Percentiles rank a stretch among this genome's conserved stretches.
Evolutionary conservation across 1,139 yeast genomes (phyloP).

Genomic region (Taphrina flavorubra): DNA sequence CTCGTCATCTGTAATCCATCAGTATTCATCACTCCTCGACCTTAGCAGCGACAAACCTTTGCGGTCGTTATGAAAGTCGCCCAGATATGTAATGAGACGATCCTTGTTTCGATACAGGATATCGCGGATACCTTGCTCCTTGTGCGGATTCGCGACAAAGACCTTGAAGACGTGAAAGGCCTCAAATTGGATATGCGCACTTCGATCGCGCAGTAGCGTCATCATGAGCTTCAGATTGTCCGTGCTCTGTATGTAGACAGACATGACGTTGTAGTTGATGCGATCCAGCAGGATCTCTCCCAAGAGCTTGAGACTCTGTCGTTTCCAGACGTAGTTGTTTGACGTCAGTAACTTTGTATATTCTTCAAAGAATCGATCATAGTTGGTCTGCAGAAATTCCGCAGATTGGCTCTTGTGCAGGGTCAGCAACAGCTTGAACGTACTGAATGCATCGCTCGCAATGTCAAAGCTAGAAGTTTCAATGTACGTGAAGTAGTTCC

Average conservation of each 20-base stretch:
- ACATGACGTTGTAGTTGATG: slow-evolving; percentile 73
- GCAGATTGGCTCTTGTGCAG: slow-evolving; percentile 70
- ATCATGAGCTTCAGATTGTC: slow-evolving; percentile 82
- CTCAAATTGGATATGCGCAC: slow-evolving; percentile 85
- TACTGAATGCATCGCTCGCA: slow-evolving; percentile 86
- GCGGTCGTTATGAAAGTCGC: slow-evolving; percentile 65
- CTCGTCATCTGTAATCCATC: slow-evolving; percentile 66
- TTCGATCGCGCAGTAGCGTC: slow-evolving; percentile 84
- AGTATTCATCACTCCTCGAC: slow-evolving; percentile 12
- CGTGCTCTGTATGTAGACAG: slow-evolving; percentile 76
- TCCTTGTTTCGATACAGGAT: slow-evolving; percentile 81
- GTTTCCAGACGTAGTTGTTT: slow-evolving; percentile 84
- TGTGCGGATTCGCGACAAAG: slow-evolving; percentile 92
- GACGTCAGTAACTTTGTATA: slow-evolving; percentile 59
- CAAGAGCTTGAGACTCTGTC: slow-evolving; percentile 83
- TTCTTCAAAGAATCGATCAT: slow-evolving; percentile 39
- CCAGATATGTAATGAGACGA: slow-evolving; percentile 72
- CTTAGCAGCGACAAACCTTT: slow-evolving; percentile 47
- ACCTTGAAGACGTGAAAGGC: slow-evolving; percentile 88
- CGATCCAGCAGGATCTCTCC: slow-evolving; percentile 77
- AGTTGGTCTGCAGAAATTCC: slow-evolving; percentile 62
- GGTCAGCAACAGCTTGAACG: slow-evolving; percentile 61
- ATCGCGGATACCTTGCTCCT: slow-evolving; percentile 77
- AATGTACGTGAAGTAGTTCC: slow-evolving; percentile 84
- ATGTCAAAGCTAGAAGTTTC: slow-evolving; percentile 80